Base-by-base conservation (phyloP, 805 yeast species). In the Starmerella riodocensis region DNA sequence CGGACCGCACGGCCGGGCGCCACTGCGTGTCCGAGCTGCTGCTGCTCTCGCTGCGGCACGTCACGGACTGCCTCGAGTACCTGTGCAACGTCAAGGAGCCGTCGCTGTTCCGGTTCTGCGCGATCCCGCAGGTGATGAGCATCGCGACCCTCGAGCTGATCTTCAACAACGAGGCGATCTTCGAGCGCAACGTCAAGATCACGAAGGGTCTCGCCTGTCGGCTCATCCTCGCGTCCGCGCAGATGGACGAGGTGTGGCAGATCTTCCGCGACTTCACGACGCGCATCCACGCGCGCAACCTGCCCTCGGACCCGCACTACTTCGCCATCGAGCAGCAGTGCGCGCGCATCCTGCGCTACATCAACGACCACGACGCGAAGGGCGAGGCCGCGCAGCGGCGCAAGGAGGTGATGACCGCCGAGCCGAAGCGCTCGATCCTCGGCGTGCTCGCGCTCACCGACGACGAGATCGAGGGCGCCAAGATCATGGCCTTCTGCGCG, bases 71-170 rank as follows among this genome's bases (percentile, higher is more conserved):
- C 23, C 67, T 91, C 51, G 70, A 70, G 37, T 91, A 81, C 58
- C 67, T 91, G 41, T 71, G 88, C 14, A 66, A 76, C 45, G 71
- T 91, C 36, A 70, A 71, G 43, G 98, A 91, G 56, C 81, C 78
- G 44, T 74, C 94, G 1, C 63, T 78, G 36, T 91, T 84, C 66
- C 79, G 76, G 52, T 91, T 91, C 66, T 86, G 96, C 65, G 83
- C 96, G 9, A 91, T 91, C 56, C 99, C 99, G 16, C 99, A 91
- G 64, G 96, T 88, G 16, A 91, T 91, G 98, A 95, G 97, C 27
- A 80, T 91, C 58, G 96, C 98, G 13, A 84, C 97, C 1, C 69
- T 91, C 51, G 84, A 88, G 18, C 66, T 77, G 37, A 79, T 91
- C 25, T 86, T 79, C 69, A 76, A 79, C 56, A 91, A 91, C 63